Base-by-base conservation (phyloP, 371 early-diverging fungal species). In the Nosema muscidifuracis region DNA sequence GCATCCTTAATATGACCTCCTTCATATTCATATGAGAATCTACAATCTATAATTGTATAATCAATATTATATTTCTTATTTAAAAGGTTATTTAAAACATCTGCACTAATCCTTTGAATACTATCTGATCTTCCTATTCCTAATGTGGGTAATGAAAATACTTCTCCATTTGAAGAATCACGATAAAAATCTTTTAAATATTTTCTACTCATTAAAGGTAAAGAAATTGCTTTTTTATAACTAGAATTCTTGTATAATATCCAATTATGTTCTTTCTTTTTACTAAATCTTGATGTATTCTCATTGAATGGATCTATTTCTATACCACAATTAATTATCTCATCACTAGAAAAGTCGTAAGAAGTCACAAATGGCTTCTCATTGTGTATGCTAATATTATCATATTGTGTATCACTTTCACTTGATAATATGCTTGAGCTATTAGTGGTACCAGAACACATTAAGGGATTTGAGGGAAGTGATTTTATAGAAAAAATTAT, bases 1-100 rank as follows among this genome's bases (percentile, higher is more conserved):
- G 92, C 91, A 3, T 83, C 80, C 2, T 65, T 76, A 56, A 93
- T 89, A 71, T 92, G 93, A 4, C 93, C 93, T 26, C 91, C 92
- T 42, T 86, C 82, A 75, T 85, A 91, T 82, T 93, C 93, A 81
- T 90, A 92, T 16, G 86, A 86, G 77, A 87, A 92, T 18, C 93
- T 87, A 77, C 90, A 90, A 81, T 93, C 93, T 26, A 92, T 82
- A 24, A 92, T 74, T 13, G 85, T 68, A 65, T 84, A 83, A 36
- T 86, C 82, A 0, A 63, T 53, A 65, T 61, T 61, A 38, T 66
- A 63, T 58, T 70, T 56, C 0, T 53, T 55, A 10, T 53, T 34
- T n/a, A 79, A 13, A 43, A 81, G 47, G n/a, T 65, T 24, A 10
- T 57, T 47, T 16, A 77, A 44, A 24, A 73, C 66, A 40, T 75